These are phyloP conservation scores for Candida nonsorbophila DNA, from an alignment of 805 yeast species.

Conservation along the genomic window DNA sequence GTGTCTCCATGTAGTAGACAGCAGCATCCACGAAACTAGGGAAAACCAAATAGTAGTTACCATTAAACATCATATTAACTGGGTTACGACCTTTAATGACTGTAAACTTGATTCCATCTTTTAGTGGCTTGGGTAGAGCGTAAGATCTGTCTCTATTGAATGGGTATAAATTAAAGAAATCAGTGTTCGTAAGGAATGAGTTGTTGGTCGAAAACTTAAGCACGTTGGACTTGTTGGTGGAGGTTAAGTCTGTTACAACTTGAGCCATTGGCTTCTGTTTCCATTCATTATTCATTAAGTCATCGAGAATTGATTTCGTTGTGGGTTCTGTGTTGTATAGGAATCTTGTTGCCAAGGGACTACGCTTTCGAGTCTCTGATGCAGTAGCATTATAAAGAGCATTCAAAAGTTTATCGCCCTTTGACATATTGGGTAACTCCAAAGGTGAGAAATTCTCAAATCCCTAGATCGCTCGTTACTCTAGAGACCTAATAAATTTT, in stretches of 20 bases:
- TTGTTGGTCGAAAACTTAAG: conserved; percentile 33
- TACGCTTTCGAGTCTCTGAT: too few species aligned
- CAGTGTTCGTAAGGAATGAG: conserved; percentile 31
- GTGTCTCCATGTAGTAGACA: conserved; percentile 46
- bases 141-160: conserved; percentile 23
- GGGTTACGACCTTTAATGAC: conserved; percentile 49
- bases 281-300: conserved; percentile 25
- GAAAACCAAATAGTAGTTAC: conserved; percentile 53
- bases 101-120: conserved; percentile 25
- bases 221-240: conserved; percentile 18
- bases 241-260: conserved; percentile 20
- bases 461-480: too few species aligned
- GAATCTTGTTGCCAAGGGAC: background rate
- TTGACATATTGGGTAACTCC: too few species aligned
- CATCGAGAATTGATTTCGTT: conserved; percentile 3
- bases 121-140: conserved; percentile 14
- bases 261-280: conserved; percentile 18
- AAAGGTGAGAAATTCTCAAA: too few species aligned
- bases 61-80: conserved; percentile 35
- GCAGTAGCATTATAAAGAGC: too few species aligned
- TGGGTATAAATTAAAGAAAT: conserved; percentile 36
- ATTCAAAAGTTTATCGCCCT: too few species aligned
- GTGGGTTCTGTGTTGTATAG: background rate
- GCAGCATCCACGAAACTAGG: conserved; percentile 43
- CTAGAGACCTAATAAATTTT: too few species aligned